Evolutionary conservation across 2,329 filamentous ascomycete genomes (phyloP).

Genomic region (Plectosphaerella plurivora): DNA sequence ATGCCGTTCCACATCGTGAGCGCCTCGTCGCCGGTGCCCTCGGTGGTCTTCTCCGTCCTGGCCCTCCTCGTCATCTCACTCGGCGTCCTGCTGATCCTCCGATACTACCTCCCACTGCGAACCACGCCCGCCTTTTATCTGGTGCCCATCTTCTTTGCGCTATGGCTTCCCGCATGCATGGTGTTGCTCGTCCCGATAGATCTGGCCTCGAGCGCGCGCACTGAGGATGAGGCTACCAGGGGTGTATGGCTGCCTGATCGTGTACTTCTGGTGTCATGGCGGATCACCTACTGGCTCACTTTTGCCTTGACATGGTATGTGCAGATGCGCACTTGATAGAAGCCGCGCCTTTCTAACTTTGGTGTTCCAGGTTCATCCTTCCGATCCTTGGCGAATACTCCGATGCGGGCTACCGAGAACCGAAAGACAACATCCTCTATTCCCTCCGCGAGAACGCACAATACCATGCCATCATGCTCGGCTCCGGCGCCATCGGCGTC

Average conservation of each 20-base stretch:
- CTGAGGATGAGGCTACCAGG: slow-evolving; percentile 63
- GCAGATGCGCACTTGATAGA: neutral
- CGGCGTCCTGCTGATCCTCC: slow-evolving; percentile 76
- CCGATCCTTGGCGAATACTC: slow-evolving; percentile 92
- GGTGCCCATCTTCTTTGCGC: slow-evolving; percentile 91
- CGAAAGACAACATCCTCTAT: slow-evolving; percentile 75
- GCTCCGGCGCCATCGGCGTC: slow-evolving; percentile 64
- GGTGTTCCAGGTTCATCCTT: slow-evolving; percentile 67
- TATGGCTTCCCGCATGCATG: slow-evolving; percentile 87
- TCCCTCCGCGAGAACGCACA: slow-evolving; percentile 82
- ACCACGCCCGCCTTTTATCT: slow-evolving; percentile 86
- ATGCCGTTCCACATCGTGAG: slow-evolving; percentile 48
- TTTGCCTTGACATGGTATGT: slow-evolving; percentile 87
- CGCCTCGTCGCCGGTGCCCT: slow-evolving; percentile 65
- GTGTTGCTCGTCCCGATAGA: slow-evolving; percentile 93
- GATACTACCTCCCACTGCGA: slow-evolving; percentile 86
- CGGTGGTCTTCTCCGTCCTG: slow-evolving; percentile 70
- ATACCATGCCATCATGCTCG: slow-evolving; percentile 79
- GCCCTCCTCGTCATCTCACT: slow-evolving; percentile 71
- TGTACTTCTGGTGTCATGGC: slow-evolving; percentile 82
- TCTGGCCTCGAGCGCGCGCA: slow-evolving; percentile 77
- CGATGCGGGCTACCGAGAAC: slow-evolving; percentile 88
- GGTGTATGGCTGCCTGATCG: slow-evolving; percentile 84
- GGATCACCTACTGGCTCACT: slow-evolving; percentile 95
- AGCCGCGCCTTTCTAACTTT: neutral